These are phyloP conservation scores for Colletotrichum higginsianum DNA, from an alignment of 2,329 filamentous ascomycete species.

Conservation along the genomic window DNA sequence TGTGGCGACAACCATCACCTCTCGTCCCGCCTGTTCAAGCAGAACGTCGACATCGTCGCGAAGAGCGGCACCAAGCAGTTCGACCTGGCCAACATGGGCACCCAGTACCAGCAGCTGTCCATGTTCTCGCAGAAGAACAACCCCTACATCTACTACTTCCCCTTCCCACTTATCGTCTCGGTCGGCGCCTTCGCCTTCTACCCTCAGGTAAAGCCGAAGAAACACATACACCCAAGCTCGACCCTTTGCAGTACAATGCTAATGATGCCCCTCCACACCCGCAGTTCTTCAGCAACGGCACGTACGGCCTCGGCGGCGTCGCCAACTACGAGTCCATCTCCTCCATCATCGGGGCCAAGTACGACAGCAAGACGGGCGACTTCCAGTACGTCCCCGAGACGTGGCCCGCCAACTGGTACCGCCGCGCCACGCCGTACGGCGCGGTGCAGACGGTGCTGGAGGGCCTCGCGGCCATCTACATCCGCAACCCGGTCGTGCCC, in stretches of 20 bases:
- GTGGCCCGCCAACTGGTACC: constrained; percentile 38
- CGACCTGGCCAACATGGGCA: constrained; percentile 32
- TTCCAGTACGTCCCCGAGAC: constrained; percentile 39
- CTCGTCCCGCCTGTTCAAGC: constrained; percentile 36
- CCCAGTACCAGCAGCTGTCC: constrained; percentile 31
- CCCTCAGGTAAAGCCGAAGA: constrained; percentile 15
- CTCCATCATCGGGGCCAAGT: constrained; percentile 33
- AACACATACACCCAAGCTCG: too few relatives aligned
- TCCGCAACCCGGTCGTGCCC: constrained; percentile 24
- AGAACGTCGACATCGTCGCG: constrained; percentile 36
- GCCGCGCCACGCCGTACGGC: constrained; percentile 32
- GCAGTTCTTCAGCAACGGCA: constrained; percentile 26
- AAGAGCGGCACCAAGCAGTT: constrained; percentile 29
- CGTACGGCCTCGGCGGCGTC: constrained; percentile 22
- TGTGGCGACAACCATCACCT: constrained; percentile 36
- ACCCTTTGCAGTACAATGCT: too few relatives aligned
- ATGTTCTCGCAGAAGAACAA: constrained; percentile 37
- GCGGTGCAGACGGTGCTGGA: constrained; percentile 24
- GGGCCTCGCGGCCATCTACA: constrained; percentile 17
- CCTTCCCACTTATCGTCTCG: constrained; percentile 32
- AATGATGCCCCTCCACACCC: too few relatives aligned
- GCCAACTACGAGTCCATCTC: constrained; percentile 39
- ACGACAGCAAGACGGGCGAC: constrained; percentile 27
- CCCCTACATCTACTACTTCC: constrained; percentile 36
- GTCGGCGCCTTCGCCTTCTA: constrained; percentile 33